Evolutionary conservation across 768 basidiomycete genomes (phyloP).

Genomic region (Russula griseocarnosa): DNA sequence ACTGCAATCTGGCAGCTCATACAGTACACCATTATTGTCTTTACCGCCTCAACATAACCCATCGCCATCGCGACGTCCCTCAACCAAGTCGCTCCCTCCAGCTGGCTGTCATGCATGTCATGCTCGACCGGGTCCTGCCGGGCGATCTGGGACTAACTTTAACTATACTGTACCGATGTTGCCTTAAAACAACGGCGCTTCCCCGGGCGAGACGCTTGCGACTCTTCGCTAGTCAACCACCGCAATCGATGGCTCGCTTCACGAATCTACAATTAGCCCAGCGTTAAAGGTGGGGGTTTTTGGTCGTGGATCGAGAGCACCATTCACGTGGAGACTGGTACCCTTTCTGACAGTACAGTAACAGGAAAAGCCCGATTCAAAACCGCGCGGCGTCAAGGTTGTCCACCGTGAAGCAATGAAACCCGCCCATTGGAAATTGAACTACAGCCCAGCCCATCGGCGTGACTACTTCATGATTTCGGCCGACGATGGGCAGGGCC

Average conservation of each 20-base stretch:
- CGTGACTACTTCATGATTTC: no score
- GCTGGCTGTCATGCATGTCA: neutral
- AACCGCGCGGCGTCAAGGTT: neutral
- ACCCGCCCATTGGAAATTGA: neutral
- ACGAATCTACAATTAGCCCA: neutral
- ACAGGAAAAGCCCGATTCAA: neutral
- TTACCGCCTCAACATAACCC: neutral
- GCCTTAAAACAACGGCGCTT: neutral
- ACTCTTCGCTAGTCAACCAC: neutral
- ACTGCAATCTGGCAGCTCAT: neutral
- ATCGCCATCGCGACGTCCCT: slow-evolving; percentile 13
- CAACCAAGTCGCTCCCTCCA: no score
- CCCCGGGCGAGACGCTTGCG: neutral
- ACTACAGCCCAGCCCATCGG: no score
- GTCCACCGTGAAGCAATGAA: neutral
- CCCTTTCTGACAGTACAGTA: neutral
- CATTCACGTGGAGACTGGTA: neutral
- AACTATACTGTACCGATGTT: neutral
- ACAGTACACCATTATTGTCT: slow-evolving; percentile 16
- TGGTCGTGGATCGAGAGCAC: neutral
- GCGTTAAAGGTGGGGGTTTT: neutral
- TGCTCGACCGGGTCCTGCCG: neutral
- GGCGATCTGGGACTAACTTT: slow-evolving; percentile 3
- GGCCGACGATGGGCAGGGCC: neutral
- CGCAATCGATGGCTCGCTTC: neutral